Percentiles rank a stretch among this genome's conserved stretches.
These are phyloP conservation scores for Trametes punicea DNA, from an alignment of 768 basidiomycete genomes.

Conservation along the genomic window DNA sequence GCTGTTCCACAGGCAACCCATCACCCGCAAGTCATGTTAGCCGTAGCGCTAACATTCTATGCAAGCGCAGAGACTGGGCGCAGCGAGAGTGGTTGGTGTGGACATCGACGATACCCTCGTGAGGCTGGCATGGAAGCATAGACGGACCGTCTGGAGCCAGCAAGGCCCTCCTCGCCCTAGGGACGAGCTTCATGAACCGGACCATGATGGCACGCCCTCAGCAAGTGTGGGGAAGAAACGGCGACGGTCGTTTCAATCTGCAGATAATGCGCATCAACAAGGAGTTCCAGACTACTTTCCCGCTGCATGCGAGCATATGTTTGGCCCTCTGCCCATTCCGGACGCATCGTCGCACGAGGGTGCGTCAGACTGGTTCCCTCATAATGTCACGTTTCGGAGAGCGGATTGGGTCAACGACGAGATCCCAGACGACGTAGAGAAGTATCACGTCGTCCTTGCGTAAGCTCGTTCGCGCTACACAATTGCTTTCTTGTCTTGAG, in stretches of 20 bases:
- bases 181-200: not conserved
- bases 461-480: slow-evolving; percentile 34
- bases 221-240: slow-evolving; percentile 11
- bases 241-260: not conserved
- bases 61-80: slow-evolving; percentile 61
- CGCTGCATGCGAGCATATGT: slow-evolving; percentile 67
- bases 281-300: slow-evolving; percentile 61
- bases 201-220: not conserved
- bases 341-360: slow-evolving; percentile 25
- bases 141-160: slow-evolving; percentile 68
- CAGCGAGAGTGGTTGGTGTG: slow-evolving; percentile 71
- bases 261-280: slow-evolving; percentile 15
- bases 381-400: slow-evolving; percentile 70
- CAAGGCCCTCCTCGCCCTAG: slow-evolving; percentile 45
- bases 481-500: not conserved
- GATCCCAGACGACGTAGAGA: slow-evolving; percentile 53
- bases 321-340: slow-evolving; percentile 73
- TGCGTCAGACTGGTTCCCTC: slow-evolving; percentile 54
- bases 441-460: slow-evolving; percentile 81
- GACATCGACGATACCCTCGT: slow-evolving; percentile 80
- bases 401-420: slow-evolving; percentile 68
- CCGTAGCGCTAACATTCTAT: slow-evolving; percentile 9
- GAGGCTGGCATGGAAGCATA: slow-evolving; percentile 70
- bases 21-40: too few relatives aligned
- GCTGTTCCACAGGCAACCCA: not conserved